A percentile compares a stretch with the other conserved stretches of the same genome.
Evolutionary conservation across 208 protist species (phyloP).

Genomic region (Crithidia bombi): DNA sequence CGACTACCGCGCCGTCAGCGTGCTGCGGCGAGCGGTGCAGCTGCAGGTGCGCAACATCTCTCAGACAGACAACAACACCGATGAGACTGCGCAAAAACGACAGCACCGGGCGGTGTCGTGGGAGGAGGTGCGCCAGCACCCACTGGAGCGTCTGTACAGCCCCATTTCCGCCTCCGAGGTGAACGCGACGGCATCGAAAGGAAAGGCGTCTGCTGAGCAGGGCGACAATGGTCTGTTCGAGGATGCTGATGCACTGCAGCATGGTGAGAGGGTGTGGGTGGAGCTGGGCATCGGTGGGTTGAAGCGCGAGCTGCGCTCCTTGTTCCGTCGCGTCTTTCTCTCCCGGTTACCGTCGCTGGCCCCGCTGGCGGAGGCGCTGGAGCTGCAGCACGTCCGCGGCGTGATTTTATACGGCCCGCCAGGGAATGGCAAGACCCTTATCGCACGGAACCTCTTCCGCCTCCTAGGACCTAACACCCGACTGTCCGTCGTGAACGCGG

Average conservation of each 20-base stretch:
- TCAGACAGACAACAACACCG: background rate
- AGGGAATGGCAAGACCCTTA: constrained; percentile 99
- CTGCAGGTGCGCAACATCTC: constrained; percentile 37
- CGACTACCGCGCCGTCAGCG: constrained; percentile 21
- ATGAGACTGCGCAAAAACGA: constrained; percentile 4
- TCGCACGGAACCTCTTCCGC: constrained; percentile 98
- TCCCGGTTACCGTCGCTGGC: constrained; percentile 92
- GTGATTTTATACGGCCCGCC: constrained; percentile 99
- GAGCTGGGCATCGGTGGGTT: constrained; percentile 96
- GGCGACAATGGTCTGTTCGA: constrained; percentile 16
- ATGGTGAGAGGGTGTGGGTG: constrained; percentile 50
- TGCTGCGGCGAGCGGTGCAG: constrained; percentile 57
- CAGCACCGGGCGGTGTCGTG: constrained; percentile 13
- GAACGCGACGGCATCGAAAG: background rate
- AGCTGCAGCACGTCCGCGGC: constrained; percentile 97
- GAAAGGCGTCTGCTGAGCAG: background rate
- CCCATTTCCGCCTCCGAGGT: background rate
- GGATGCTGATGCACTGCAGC: background rate
- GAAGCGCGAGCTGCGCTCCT: constrained; percentile 92
- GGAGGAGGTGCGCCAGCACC: constrained; percentile 32
- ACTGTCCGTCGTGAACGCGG: constrained; percentile 93
- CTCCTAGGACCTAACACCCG: constrained; percentile 92
- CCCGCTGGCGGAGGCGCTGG: constrained; percentile 73
- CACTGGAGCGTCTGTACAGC: constrained; percentile 63
- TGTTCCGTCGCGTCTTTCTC: constrained; percentile 99